Base-by-base conservation (phyloP, 2,329 filamentous ascomycete species). In the Fusarium sambucinum region DNA sequence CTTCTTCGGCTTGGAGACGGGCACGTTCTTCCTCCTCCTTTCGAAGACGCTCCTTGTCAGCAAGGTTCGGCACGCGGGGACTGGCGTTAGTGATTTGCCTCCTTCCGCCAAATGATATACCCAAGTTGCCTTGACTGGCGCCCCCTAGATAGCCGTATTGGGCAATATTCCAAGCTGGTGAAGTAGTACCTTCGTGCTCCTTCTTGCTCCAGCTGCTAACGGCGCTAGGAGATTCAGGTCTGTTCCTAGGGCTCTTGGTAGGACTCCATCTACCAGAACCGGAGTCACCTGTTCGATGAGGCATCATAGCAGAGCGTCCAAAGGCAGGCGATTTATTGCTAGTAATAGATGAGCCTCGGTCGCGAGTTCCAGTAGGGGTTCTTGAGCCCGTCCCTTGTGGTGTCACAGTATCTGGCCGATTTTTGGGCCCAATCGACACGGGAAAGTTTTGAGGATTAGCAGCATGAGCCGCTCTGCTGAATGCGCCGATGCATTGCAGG, bases 101-200 rank as follows among this genome's bases (percentile, higher is more conserved):
- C 73, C 94, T 88, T 19, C 90, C 93, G 57, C 96, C 96, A 79
- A 98, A 98, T 13, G 92, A 89, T 72, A 99, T 93, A 19, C 96
- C 96, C 65, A 97, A 89, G 73, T 97, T 98, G 5, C 93, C 95
- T 78, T 99, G 96, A 75, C 93, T 97, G 27, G 96, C 96, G 48
- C 96, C 96, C 59, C 96, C 96, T 91, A 98, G 96, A 80, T 97
- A 99, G 10, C 96, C 94, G 77, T 99, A 99, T 77, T 99, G 96
- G 59, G 94, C 92, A 72, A 98, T 98, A 77, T 98, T 99, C 96
- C 96, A 99, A 2, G 96, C 96, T 1, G 96, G 96, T 27, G 90
- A 86, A 3, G 94, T 97, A 44, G 85, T 86, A 17, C 87, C 88
- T 78, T 97, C 92, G 71, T 97, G 93, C 56, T 87, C 86, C 78